Conservation (phyloP, 441 rosid species). For the Pelargonium myrrhifolium region DNA sequence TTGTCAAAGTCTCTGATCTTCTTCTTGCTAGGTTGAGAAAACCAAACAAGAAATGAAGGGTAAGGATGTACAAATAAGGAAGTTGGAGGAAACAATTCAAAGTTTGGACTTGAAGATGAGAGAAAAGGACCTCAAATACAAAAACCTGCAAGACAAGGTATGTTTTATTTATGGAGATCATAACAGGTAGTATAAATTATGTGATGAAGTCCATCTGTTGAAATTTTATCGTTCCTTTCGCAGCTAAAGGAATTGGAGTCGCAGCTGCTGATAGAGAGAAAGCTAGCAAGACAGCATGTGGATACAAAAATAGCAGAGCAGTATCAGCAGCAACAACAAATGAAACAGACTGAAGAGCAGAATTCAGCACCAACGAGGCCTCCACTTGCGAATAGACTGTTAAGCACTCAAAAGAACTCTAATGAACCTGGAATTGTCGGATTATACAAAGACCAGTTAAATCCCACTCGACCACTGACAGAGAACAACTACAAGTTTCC, state of each 20-base stretch:
- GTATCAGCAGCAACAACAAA: conserved; percentile 41
- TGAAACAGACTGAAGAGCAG: conserved; percentile 56
- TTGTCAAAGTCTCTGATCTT: conserved; percentile 6
- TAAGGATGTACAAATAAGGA: conserved; percentile 77
- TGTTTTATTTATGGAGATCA: conserved; percentile 23
- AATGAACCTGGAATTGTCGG: conserved; percentile 27
- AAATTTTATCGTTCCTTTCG: conserved; percentile 8
- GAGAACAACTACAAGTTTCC: conserved; percentile 40
- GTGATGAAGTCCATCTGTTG: neutral
- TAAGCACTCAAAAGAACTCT: conserved; percentile 35
- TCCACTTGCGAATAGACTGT: conserved; percentile 40
- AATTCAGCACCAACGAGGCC: conserved; percentile 37
- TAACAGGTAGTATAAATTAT: neutral
- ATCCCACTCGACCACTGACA: conserved; percentile 27
- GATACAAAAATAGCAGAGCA: conserved; percentile 80
- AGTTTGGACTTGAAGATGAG: conserved; percentile 65
- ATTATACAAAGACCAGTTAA: conserved; percentile 33
- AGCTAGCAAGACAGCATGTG: conserved; percentile 89
- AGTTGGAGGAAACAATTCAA: conserved; percentile 68
- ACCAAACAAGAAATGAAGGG: conserved; percentile 74
- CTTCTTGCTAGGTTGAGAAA: conserved; percentile 53
- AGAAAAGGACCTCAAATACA: conserved; percentile 72
- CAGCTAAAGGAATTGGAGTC: conserved; percentile 87
- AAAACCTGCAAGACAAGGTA: conserved; percentile 89
- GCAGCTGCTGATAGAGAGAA: conserved; percentile 84